Percentiles rank a stretch among this genome's conserved stretches.
Conservation (phyloP, 1,284 basidiomycete species). For the Pholiota adiposa region DNA sequence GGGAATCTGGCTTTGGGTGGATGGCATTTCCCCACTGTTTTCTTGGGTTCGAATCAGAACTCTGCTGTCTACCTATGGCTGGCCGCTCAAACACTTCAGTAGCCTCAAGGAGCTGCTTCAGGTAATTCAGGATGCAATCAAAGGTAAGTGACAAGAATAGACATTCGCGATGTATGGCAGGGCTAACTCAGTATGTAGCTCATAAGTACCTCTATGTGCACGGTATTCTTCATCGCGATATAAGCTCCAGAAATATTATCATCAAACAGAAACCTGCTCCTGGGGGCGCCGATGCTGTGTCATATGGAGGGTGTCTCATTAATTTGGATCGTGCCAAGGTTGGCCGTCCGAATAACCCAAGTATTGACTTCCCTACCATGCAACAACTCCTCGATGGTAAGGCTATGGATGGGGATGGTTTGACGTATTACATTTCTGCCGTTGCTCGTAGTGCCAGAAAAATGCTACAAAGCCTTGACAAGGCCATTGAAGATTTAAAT, state of each 20-base stretch:
- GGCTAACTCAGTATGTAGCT: too few species aligned
- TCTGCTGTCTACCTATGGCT: constrained; percentile 11
- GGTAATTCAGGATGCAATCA: constrained; percentile 10
- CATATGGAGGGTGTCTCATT: constrained; percentile 1
- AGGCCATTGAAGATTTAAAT: too few species aligned
- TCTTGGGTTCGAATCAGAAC: constrained; percentile 11
- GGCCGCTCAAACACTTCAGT: constrained; percentile 10
- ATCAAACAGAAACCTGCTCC: background rate
- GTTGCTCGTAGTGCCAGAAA: too few species aligned
- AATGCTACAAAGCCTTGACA: too few species aligned
- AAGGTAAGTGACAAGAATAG: background rate
- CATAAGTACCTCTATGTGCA: constrained; percentile 6
- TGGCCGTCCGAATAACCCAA: background rate
- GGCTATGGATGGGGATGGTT: too few species aligned
- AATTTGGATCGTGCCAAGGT: constrained; percentile 1
- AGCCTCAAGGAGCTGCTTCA: constrained; percentile 9
- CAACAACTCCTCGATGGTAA: too few species aligned
- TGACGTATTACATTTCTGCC: too few species aligned
- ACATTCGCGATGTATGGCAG: too few species aligned
- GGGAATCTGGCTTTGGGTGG: background rate
- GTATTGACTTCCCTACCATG: background rate
- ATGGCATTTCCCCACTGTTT: background rate
- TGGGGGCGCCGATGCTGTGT: background rate
- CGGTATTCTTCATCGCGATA: constrained; percentile 14
- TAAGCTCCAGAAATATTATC: constrained; percentile 14